A percentile compares a stretch with the other conserved stretches of the same genome.
These are phyloP conservation scores for Plasmodium gaboni DNA, from an alignment of 169 alveolate genomes.

Conservation along the genomic window DNA sequence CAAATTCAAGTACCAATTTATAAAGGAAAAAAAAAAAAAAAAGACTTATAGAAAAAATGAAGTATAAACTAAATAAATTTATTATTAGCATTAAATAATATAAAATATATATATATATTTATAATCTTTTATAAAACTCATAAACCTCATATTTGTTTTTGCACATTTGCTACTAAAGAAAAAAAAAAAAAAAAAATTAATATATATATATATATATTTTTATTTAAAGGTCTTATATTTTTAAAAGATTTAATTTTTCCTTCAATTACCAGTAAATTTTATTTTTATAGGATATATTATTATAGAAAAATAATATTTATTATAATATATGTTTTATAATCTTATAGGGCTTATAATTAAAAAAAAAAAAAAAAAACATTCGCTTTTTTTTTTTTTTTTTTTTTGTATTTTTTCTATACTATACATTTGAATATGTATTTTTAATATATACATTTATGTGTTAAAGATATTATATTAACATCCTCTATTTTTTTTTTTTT, in stretches of 20 bases:
- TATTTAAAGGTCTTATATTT: background rate
- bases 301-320: constrained; percentile 12
- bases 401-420: constrained; percentile 1
- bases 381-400: constrained; percentile 4
- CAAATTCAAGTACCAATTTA: too few relatives aligned
- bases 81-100: too few relatives aligned
- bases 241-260: too few relatives aligned
- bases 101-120: too few relatives aligned
- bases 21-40: too few relatives aligned
- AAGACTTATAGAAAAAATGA: too few relatives aligned
- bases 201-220: constrained; percentile 1
- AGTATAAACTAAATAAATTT: too few relatives aligned
- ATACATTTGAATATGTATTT: background rate
- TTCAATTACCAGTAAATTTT: too few relatives aligned
- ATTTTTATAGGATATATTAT: too few relatives aligned
- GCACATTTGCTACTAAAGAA: constrained; percentile 13
- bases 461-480: too few relatives aligned
- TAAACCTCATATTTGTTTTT: background rate
- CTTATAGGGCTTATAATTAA: constrained; percentile 15
- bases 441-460: background rate
- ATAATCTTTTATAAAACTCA: too few relatives aligned
- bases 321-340: background rate
- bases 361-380: background rate
- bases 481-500: background rate
- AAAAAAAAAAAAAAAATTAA: constrained; percentile 19